Conservation (phyloP, 2,329 filamentous ascomycete species). For the Ramularia collo-cygni region DNA sequence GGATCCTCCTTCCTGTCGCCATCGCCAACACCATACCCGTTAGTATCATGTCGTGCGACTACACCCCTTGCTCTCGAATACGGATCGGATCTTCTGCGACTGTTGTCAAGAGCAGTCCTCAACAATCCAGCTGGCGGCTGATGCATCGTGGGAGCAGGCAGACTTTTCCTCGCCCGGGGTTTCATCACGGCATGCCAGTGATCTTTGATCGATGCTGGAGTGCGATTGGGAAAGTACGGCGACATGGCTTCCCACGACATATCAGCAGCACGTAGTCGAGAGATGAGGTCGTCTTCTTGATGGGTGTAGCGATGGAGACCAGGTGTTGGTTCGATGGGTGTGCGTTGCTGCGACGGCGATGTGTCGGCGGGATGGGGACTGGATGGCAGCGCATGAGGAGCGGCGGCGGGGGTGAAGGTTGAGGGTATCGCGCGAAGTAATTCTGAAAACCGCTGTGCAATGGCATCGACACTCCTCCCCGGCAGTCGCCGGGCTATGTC, state of each 20-base stretch:
- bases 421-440: background rate
- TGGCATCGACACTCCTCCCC: constrained; percentile 2
- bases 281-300: constrained; percentile 3
- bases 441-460: background rate
- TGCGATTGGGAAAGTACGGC: constrained; percentile 4
- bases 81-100: constrained; percentile 7
- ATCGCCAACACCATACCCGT: background rate
- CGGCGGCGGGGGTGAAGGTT: no score
- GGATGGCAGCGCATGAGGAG: no score
- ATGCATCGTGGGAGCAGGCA: constrained; percentile 1
- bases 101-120: constrained; percentile 13
- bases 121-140: constrained; percentile 5
- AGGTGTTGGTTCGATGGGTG: no score
- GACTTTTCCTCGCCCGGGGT: constrained; percentile 2
- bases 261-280: constrained; percentile 3
- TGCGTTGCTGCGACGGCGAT: background rate
- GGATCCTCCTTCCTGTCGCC: background rate
- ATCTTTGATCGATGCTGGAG: constrained; percentile 5
- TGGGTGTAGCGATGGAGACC: background rate
- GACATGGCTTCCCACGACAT: constrained; percentile 6
- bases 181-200: constrained; percentile 3
- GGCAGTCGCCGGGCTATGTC: constrained; percentile 23
- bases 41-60: background rate
- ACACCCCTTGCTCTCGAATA: no score
- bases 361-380: background rate